Conservation (phyloP, 2,329 filamentous ascomycete species). For the Lecanicillium sp. region DNA sequence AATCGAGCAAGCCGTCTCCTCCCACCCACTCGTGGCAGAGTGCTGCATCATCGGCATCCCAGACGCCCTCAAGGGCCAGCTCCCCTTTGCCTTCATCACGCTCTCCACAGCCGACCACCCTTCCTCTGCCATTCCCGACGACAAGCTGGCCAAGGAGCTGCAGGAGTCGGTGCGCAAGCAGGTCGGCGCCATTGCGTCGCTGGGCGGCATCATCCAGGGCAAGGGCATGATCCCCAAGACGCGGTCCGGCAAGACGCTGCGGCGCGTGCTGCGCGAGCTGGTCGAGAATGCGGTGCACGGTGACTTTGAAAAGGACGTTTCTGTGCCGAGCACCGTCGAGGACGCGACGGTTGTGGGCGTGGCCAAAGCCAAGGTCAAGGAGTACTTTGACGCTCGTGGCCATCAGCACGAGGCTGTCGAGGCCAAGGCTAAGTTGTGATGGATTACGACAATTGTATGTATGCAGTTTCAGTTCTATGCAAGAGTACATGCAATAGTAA, state of each 20-base stretch:
- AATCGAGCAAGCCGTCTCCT: slow-evolving; percentile 85
- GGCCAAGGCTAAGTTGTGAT: slow-evolving; percentile 42
- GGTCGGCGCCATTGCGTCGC: slow-evolving; percentile 78
- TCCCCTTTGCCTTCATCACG: slow-evolving; percentile 83
- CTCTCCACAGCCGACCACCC: slow-evolving; percentile 39
- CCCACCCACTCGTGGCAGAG: slow-evolving; percentile 72
- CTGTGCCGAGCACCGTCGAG: slow-evolving; percentile 78
- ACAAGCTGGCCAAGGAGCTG: slow-evolving; percentile 49
- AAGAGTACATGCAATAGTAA: too few relatives aligned
- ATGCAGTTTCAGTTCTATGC: too few relatives aligned
- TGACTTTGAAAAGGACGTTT: slow-evolving; percentile 63
- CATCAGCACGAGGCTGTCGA: slow-evolving; percentile 35
- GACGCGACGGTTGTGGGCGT: slow-evolving; percentile 68
- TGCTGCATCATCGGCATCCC: slow-evolving; percentile 82
- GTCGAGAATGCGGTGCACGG: slow-evolving; percentile 73
- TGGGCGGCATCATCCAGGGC: slow-evolving; percentile 81
- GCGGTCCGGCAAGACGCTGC: slow-evolving; percentile 81
- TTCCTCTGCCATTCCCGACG: slow-evolving; percentile 40
- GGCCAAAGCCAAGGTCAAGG: slow-evolving; percentile 60
- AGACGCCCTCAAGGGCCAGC: slow-evolving; percentile 78
- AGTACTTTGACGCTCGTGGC: slow-evolving; percentile 61
- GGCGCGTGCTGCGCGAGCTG: slow-evolving; percentile 73
- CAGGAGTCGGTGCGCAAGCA: slow-evolving; percentile 67
- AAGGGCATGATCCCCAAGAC: slow-evolving; percentile 88
- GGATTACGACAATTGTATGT: too few relatives aligned